Conservation (phyloP, 345 rosid genomes). For the Gossypium herbaceum region DNA sequence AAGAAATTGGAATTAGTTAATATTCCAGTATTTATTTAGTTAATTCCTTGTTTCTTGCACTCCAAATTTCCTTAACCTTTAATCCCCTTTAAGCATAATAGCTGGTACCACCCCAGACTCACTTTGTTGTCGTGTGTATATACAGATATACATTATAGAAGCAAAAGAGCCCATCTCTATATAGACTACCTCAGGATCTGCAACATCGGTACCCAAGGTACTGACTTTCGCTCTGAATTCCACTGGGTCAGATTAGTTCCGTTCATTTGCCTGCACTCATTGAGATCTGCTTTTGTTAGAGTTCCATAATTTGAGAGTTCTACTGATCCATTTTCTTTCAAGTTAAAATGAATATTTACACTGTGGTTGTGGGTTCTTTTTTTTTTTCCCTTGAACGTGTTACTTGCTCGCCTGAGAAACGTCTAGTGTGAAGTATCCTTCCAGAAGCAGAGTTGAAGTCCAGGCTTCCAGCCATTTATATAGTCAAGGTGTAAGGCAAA, state of each 20-base stretch:
- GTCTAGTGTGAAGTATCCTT: background rate
- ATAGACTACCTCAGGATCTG: background rate
- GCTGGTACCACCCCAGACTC: background rate
- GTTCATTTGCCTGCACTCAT: constrained; percentile 10
- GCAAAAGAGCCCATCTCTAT: background rate
- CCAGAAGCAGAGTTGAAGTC: background rate
- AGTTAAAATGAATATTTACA: background rate
- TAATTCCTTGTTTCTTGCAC: background rate
- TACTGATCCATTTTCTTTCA: background rate
- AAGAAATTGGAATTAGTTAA: too few species aligned
- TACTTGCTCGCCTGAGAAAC: constrained; percentile 8
- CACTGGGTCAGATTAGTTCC: constrained; percentile 33
- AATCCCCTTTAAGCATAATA: background rate
- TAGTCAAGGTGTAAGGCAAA: background rate
- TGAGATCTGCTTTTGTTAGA: background rate
- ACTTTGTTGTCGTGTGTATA: background rate
- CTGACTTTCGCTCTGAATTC: constrained; percentile 22
- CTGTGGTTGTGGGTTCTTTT: constrained; percentile 3
- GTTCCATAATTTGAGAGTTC: background rate
- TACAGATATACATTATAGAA: too few species aligned
- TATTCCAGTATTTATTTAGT: too few species aligned
- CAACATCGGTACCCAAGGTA: background rate
- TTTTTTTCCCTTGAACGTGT: background rate
- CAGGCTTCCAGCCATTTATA: background rate
- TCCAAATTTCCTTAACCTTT: background rate